Evolutionary conservation across 768 basidiomycete species (phyloP), one percentile per base, ranked within the genome.

Genomic region (Lactifluus hygrophoroides): DNA sequence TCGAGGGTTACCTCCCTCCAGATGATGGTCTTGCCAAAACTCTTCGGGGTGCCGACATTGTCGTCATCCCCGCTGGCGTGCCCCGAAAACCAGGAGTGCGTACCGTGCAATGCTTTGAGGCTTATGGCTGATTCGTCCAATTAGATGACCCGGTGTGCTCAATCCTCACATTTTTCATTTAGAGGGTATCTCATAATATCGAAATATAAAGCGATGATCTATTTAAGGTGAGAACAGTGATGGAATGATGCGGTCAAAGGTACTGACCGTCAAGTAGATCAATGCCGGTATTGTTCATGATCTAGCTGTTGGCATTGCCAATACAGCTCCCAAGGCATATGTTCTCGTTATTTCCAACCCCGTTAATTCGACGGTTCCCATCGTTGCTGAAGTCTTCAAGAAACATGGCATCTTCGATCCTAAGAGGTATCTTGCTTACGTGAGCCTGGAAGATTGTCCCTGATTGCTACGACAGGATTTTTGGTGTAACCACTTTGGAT

Each of bases 281-380:
- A 99, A 99, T 74, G 96, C 92, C 56, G 93, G 93, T 47, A 99
- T 99, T 70, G 89, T 97, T 58, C 86, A 86, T 66, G 91, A 92
- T 68, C 84, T 99, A 58, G 95, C 94, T 16, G 86, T 83, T 35
- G 94, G 90, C 32, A 90, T 94, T 66, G 94, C 95, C 16, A 84
- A 80, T 16, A 69, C 74, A 49, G 82, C 83, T 43, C 95, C 95
- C 59, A 94, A 93, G 69, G 96, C 96, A 21, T 87, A 88, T 67
- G 83, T 98, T 45, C 83, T 94, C 49, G 94, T 99, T 65, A 98
- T 99, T 73, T 95, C 96, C 66, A 99, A 99, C 79, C 96, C 96
- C 32, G 95, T 99, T 70, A 98, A 99, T 82, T 97, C 95, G 43
- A 97, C 96, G 38, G 95, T 98, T 38, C 96, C 96, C 48, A 91